These are phyloP conservation scores for Musa itinerans DNA, from an alignment of 176 grass and related monocot species.

Conservation along the genomic window DNA sequence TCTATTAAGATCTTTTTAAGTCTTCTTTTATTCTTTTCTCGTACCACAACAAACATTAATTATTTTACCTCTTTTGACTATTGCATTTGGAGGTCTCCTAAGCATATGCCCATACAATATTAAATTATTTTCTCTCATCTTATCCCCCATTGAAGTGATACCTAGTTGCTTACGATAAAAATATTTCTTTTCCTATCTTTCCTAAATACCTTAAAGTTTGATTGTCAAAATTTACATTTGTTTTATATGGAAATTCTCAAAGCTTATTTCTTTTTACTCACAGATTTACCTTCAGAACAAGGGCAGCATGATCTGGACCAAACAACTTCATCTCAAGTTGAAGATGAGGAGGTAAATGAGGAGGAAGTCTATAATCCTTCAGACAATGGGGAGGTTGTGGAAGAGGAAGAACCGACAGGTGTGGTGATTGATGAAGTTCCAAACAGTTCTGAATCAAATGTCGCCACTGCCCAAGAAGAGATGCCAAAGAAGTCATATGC, in stretches of 20 bases:
- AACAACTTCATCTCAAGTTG: background rate
- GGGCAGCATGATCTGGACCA: slow-evolving; percentile 21
- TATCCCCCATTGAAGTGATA: too few relatives aligned
- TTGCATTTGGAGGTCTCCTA: too few relatives aligned
- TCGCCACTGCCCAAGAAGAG: slow-evolving; percentile 28
- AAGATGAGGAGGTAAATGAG: slow-evolving; percentile 31
- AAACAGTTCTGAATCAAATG: slow-evolving; percentile 20
- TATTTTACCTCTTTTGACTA: too few relatives aligned
- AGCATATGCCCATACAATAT: too few relatives aligned
- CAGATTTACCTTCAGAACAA: slow-evolving; percentile 15
- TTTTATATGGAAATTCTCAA: background rate
- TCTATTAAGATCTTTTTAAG: too few relatives aligned
- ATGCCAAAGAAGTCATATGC: slow-evolving; percentile 83
- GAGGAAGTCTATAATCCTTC: slow-evolving; percentile 57
- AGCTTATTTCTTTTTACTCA: background rate
- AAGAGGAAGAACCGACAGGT: slow-evolving; percentile 45
- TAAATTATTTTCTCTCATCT: too few relatives aligned
- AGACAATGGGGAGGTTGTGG: slow-evolving; percentile 36
- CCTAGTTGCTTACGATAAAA: too few relatives aligned
- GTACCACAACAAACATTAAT: too few relatives aligned
- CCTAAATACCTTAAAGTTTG: background rate
- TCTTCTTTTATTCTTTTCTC: too few relatives aligned
- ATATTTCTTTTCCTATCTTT: too few relatives aligned
- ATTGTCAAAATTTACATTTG: background rate
- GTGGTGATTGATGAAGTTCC: slow-evolving; percentile 62